Evolutionary conservation across 1,284 basidiomycete genomes (phyloP).

Genomic region (Leccinum fallax): DNA sequence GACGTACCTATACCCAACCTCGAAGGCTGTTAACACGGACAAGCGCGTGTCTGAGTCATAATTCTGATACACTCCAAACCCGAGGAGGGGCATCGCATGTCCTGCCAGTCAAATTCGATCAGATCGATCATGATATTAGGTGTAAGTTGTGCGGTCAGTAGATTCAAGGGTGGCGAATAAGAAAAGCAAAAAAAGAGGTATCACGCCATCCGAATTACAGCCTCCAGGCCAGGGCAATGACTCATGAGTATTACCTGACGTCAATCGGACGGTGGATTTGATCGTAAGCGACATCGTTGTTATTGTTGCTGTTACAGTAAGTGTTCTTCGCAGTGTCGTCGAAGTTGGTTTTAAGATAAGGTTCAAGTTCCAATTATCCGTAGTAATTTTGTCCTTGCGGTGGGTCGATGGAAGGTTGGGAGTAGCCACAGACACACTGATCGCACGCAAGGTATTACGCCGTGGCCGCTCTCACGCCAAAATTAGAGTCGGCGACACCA

Average conservation of each 20-base stretch:
- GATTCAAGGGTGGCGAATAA: neutral
- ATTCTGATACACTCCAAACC: conserved; percentile 82
- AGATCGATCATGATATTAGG: neutral
- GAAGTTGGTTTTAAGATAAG: neutral
- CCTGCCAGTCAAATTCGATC: conserved; percentile 38
- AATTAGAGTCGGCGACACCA: no score
- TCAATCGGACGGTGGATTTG: conserved; percentile 38
- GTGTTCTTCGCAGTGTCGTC: conserved; percentile 12
- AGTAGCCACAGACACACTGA: no score
- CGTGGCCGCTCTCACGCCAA: no score
- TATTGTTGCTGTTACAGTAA: neutral
- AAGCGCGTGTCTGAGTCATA: conserved; percentile 48
- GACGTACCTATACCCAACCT: conserved; percentile 69
- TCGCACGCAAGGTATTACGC: no score
- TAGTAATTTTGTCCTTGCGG: no score
- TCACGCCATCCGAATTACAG: neutral
- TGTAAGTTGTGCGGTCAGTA: neutral
- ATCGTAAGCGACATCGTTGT: conserved; percentile 32
- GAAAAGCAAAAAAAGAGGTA: neutral
- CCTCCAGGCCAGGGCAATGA: neutral
- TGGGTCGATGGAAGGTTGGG: no score
- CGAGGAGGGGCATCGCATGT: conserved; percentile 70
- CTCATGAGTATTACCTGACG: conserved; percentile 36
- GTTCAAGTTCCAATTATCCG: neutral
- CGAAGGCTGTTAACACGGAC: conserved; percentile 69